Evolutionary conservation across 1,284 basidiomycete species (phyloP), one percentile per base, ranked within the genome.

Genomic region (Ustilago crameri): DNA sequence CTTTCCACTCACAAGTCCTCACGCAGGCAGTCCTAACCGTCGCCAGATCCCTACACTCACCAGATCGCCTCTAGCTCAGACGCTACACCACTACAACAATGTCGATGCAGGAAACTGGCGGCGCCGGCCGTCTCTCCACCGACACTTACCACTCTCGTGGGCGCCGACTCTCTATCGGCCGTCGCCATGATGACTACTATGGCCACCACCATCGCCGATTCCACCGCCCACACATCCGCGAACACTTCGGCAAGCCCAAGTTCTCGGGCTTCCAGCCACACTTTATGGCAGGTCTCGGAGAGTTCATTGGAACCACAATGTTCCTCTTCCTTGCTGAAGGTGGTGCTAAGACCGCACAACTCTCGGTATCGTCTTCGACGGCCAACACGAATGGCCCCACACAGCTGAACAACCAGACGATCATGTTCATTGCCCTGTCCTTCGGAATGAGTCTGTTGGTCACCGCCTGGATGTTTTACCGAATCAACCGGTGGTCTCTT

Each of bases 401-500:
- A 18, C 38, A 40, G 38, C 41, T 71, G 17, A 50, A 42, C 42
- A 67, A 71, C 56, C 48, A 66, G 59, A 74, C 74, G 3, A 71
- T 78, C 51, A 65, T 78, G 58, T 67, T 76, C 43, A 76, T 76
- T 43, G 74, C 76, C 0, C 24, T 55, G 8, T 74, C 71, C 26
- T 78, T 78, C 43, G 76, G 76, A 9, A 52, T 78, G n/a, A 70
- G 65, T 18, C 66, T 77, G 27, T 38, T 70, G n/a, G 69, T 75
- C 12, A 54, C 53, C 5, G 73, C 73, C 9, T 91, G 90, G 88
- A 83, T 91, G 32, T 92, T 91, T 84, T 91, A 88, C 82, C 86
- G 91, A 30, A 87, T 90, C 46, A n/a, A 90, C 90, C 0, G 90
- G 90, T 8, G 88, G 88, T 9, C 83, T 85, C 46, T 91, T 81